Percentiles rank a stretch among this genome's conserved stretches.
Evolutionary conservation across 2,329 filamentous ascomycete genomes (phyloP).

Genomic region (Sodiomyces alkalinus): DNA sequence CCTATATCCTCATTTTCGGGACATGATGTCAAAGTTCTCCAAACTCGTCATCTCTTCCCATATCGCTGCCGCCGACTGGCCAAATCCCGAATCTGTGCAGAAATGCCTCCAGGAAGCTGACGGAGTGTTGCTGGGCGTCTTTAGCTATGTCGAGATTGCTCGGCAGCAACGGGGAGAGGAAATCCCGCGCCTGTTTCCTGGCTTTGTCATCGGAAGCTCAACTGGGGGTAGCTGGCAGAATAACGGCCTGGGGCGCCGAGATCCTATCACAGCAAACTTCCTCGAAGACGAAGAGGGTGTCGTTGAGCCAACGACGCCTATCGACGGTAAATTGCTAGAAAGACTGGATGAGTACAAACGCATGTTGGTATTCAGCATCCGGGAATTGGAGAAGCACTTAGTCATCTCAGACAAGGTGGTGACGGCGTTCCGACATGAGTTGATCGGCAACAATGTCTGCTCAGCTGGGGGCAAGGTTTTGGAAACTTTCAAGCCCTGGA

Average conservation of each 20-base stretch:
- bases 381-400: constrained; percentile 75
- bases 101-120: constrained; percentile 98
- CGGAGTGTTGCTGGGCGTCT: constrained; percentile 83
- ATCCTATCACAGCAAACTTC: constrained; percentile 68
- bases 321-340: constrained; percentile 68
- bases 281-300: constrained; percentile 66
- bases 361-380: constrained; percentile 71
- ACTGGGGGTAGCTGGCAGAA: constrained; percentile 81
- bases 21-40: constrained; percentile 99
- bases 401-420: constrained; percentile 67
- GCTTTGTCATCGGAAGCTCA: constrained; percentile 77
- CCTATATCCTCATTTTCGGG: constrained; percentile 89
- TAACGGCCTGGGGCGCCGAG: constrained; percentile 47
- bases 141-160: constrained; percentile 91
- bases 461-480: constrained; percentile 63
- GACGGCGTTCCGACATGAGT: constrained; percentile 60
- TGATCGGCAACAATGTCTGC: constrained; percentile 72
- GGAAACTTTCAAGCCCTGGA: constrained; percentile 81
- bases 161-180: constrained; percentile 86
- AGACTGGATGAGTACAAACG: constrained; percentile 75
- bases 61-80: constrained; percentile 92
- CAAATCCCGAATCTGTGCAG: constrained; percentile 79
- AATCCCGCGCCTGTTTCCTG: constrained; percentile 82
- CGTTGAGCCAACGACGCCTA: constrained; percentile 53
- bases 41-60: constrained; percentile 96